Conservation (phyloP, 306 rosid genomes). For the Pyrus pyrifolia region DNA sequence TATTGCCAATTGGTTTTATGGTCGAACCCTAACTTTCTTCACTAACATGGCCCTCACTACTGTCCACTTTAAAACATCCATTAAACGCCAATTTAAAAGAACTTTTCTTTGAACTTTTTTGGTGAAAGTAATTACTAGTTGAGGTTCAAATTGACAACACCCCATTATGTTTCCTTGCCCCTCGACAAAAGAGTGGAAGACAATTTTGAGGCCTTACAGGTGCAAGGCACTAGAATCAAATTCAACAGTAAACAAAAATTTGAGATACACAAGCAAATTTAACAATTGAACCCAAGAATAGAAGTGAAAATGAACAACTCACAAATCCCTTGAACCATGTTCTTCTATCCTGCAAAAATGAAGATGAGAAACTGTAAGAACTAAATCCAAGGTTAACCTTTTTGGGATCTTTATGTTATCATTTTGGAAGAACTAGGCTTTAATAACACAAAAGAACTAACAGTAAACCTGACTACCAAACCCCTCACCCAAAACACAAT, state of each 20-base stretch:
- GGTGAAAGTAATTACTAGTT: neutral
- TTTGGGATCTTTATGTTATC: neutral
- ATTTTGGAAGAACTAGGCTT: neutral
- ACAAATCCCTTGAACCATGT: conserved; percentile 76
- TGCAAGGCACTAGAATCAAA: neutral
- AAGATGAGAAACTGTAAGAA: conserved; percentile 35
- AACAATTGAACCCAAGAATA: neutral
- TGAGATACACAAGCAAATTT: neutral
- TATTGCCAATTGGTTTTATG: too few species aligned
- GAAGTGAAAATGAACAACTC: conserved; percentile 37
- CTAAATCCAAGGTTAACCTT: neutral
- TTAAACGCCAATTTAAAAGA: neutral
- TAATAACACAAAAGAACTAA: neutral
- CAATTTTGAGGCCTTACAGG: neutral
- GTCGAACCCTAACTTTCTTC: too few species aligned
- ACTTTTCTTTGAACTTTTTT: neutral
- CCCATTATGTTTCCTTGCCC: neutral
- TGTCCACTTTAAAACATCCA: neutral
- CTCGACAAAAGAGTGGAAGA: neutral
- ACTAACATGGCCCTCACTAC: neutral
- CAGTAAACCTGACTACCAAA: neutral
- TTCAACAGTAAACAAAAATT: neutral
- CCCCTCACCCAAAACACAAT: too few species aligned
- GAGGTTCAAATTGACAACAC: neutral
- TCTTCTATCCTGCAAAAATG: conserved; percentile 66